Conservation (phyloP, 176 grass and related monocot genomes). For the Oryza nivara region DNA sequence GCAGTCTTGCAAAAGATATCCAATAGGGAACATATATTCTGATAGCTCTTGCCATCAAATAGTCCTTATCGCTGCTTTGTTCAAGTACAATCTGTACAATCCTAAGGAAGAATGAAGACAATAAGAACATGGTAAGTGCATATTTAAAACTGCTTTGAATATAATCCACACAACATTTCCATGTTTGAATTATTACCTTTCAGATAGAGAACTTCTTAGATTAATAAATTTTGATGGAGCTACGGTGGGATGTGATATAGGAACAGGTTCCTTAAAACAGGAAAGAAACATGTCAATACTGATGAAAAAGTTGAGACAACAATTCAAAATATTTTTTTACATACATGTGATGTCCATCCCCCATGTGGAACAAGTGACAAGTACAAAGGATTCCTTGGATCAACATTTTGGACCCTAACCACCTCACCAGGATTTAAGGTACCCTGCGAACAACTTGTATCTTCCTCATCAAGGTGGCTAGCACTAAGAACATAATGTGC, state of each 20-base stretch:
- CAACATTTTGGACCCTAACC: conserved; percentile 78
- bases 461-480: conserved; percentile 51
- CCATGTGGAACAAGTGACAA: conserved; percentile 85
- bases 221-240: conserved; percentile 72
- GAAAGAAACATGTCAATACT: conserved; percentile 45
- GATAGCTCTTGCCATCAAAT: conserved; percentile 69
- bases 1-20: conserved; percentile 88
- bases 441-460: conserved; percentile 63
- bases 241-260: conserved; percentile 85
- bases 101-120: conserved; percentile 50
- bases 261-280: conserved; percentile 75
- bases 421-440: conserved; percentile 70
- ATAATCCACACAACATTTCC: conserved; percentile 25
- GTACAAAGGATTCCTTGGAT: conserved; percentile 77
- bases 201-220: conserved; percentile 76
- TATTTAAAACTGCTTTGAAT: conserved; percentile 32
- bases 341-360: conserved; percentile 84
- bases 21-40: conserved; percentile 96
- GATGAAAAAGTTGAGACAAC: conserved; percentile 17
- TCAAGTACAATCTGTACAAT: conserved; percentile 84
- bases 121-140: conserved; percentile 16
- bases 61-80: conserved; percentile 88
- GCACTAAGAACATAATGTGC: conserved; percentile 66
- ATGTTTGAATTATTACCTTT: conserved; percentile 65
- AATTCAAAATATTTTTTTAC: conserved; percentile 41